Base-by-base conservation (phyloP, 768 basidiomycete species). In the Psilocybe azurescens region DNA sequence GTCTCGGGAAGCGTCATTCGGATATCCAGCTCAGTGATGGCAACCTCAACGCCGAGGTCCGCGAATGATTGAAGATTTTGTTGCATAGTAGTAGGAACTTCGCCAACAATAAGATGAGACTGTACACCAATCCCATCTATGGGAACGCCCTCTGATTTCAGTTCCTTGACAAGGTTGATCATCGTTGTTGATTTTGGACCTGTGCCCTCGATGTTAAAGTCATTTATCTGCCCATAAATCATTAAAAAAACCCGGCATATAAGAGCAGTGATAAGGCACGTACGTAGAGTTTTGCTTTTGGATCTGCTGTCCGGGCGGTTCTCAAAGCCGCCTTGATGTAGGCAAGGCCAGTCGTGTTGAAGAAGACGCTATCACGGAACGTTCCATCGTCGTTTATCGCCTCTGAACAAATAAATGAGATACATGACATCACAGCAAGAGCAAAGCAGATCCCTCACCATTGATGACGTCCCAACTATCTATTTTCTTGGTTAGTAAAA, bases 21-120 rank as follows among this genome's bases (percentile, higher is more conserved):
- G 67, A 86, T 86, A 67, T 89, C 88, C 49, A 90, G 79, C 68
- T 89, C 89, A 1, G 89, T 90, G 65, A 89, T 83, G 5, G 87
- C 88, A 18, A 89, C 84, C 66, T 89, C 88, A 38, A 90, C 77
- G 3, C 89, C 87, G 18, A 89, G 81, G 9, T 81, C 81, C 5
- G 83, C 79, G 69, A 89, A 83, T 56, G 80, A 75, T 61, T 81
- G 69, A 53, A 88, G 73, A 60, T 85, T 84, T 3, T 78, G 71
- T 58, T 81, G 74, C 52, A 89, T 71, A 5, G 75, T 72, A 1
- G 79, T 73, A 1, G 86, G 84, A 29, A 89, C 77, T 65, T 82
- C 67, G 38, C 86, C 87, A 30, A 88, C 82, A 66, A 87, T 85
- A 61, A 88, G 76, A 71, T 89, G 88, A 49, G 77, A 73, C 73